Percentiles rank a stretch among this genome's conserved stretches.
Conservation (phyloP, 495 filamentous ascomycete species). For the Penicillium ucsense region DNA sequence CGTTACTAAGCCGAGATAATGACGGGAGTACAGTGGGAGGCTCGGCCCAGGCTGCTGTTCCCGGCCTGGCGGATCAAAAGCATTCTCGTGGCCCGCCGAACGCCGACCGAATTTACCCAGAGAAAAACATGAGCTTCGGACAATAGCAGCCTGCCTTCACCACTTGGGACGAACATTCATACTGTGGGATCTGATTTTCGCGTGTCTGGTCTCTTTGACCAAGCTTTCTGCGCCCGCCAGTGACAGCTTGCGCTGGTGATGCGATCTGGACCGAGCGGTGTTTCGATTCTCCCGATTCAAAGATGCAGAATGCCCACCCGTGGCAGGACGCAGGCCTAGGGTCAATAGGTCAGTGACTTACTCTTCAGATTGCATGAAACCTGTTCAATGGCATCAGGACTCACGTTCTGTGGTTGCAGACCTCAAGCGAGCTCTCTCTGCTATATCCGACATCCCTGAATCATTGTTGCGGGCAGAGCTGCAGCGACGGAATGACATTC, state of each 20-base stretch:
- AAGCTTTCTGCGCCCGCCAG: not conserved
- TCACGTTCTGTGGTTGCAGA: slow-evolving; percentile 4
- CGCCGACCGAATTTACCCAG: no score
- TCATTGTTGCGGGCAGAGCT: slow-evolving; percentile 25
- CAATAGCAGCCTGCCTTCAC: no score
- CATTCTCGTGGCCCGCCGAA: slow-evolving; percentile 13
- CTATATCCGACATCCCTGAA: slow-evolving; percentile 21
- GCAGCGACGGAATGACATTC: slow-evolving; percentile 17
- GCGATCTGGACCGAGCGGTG: slow-evolving; percentile 3
- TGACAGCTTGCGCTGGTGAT: slow-evolving; percentile 3
- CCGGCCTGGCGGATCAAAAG: slow-evolving; percentile 15
- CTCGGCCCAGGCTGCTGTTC: no score
- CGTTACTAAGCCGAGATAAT: slow-evolving; percentile 18
- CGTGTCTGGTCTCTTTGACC: not conserved
- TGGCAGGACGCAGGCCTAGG: slow-evolving; percentile 10
- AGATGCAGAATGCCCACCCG: slow-evolving; percentile 15
- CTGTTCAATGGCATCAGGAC: not conserved
- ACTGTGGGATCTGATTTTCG: not conserved
- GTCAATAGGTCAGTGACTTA: slow-evolving; percentile 7
- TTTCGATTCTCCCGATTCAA: slow-evolving; percentile 4
- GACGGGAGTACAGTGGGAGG: no score
- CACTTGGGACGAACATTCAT: not conserved
- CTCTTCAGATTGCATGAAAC: not conserved
- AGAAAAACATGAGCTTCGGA: no score
- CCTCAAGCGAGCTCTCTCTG: slow-evolving; percentile 10